Percentiles rank a stretch among this genome's conserved stretches.
phyloP scores from a whole-genome alignment of 257 asterid genomes.

The Nyctanthes arbortristis region DNA sequence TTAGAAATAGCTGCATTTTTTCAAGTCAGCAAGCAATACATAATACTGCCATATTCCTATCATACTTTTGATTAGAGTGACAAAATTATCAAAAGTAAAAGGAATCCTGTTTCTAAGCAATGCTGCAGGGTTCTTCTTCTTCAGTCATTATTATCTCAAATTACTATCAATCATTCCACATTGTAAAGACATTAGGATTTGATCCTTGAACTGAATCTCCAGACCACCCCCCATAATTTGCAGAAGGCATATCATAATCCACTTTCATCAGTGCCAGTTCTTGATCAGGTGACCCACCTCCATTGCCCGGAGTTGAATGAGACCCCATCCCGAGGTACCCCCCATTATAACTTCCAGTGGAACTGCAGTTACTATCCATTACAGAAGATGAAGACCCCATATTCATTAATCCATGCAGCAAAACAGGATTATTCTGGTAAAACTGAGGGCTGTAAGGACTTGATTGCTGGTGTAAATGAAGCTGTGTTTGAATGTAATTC shows the following conservation, averaged over 20 bases:
- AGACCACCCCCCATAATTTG: constrained; percentile 58
- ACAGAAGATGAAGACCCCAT: constrained; percentile 47
- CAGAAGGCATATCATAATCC: constrained; percentile 63
- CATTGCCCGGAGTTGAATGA: constrained; percentile 34
- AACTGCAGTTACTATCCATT: constrained; percentile 43
- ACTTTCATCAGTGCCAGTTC: constrained; percentile 65
- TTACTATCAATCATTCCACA: constrained; percentile 68
- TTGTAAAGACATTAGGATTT: constrained; percentile 50
- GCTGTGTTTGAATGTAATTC: constrained; percentile 59
- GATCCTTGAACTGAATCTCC: constrained; percentile 66
- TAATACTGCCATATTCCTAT: background rate
- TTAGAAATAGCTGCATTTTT: background rate
- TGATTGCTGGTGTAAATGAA: constrained; percentile 48
- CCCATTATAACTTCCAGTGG: constrained; percentile 50
- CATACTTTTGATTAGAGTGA: background rate
- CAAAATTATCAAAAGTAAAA: constrained; percentile 1
- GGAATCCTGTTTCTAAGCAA: background rate
- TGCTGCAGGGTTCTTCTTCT: background rate
- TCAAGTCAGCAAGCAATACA: constrained; percentile 6
- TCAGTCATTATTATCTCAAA: background rate
- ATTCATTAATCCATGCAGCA: constrained; percentile 65
- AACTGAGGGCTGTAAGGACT: constrained; percentile 30
- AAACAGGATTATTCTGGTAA: constrained; percentile 51
- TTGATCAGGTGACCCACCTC: constrained; percentile 43
- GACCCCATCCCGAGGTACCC: constrained; percentile 50